These are phyloP conservation scores for Pseudonitzschia multiseries DNA, from an alignment of 108 stramenopile species.

Conservation along the genomic window DNA sequence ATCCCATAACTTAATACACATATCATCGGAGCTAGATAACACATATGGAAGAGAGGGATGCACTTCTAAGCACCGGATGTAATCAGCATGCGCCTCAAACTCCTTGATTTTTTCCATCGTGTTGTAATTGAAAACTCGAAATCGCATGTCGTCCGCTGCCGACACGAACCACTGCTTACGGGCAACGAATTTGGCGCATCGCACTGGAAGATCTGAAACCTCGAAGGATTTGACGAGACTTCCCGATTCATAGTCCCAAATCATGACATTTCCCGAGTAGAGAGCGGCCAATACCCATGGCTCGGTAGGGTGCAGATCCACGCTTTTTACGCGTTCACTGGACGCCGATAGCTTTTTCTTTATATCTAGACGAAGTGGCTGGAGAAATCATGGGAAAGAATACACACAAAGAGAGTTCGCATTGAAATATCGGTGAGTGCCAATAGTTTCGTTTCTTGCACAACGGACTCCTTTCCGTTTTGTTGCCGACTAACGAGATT, in stretches of 20 bases:
- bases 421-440: not conserved
- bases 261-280: slow-evolving; percentile 97
- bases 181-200: slow-evolving; percentile 96
- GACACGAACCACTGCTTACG: slow-evolving; percentile 97
- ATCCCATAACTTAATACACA: slow-evolving; percentile 99
- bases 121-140: slow-evolving; percentile 98
- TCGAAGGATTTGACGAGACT: slow-evolving; percentile 92
- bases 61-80: slow-evolving; percentile 96
- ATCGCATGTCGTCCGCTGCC: slow-evolving; percentile 90
- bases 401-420: not conserved
- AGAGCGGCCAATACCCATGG: slow-evolving; percentile 97
- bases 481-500: not conserved
- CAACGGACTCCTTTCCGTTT: not conserved
- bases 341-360: slow-evolving; percentile 85
- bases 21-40: slow-evolving; percentile 90
- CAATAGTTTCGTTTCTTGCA: not conserved
- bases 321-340: slow-evolving; percentile 97
- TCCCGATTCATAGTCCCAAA: slow-evolving; percentile 94
- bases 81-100: slow-evolving; percentile 98
- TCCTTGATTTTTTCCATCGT: slow-evolving; percentile 99
- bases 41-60: slow-evolving; percentile 96
- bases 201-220: slow-evolving; percentile 92
- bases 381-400: not conserved
- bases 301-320: slow-evolving; percentile 96
- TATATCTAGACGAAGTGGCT: slow-evolving; percentile 89